Evolutionary conservation across 192 early-diverging fungal species (phyloP).

Genomic region (Backusella liffmaniae): DNA sequence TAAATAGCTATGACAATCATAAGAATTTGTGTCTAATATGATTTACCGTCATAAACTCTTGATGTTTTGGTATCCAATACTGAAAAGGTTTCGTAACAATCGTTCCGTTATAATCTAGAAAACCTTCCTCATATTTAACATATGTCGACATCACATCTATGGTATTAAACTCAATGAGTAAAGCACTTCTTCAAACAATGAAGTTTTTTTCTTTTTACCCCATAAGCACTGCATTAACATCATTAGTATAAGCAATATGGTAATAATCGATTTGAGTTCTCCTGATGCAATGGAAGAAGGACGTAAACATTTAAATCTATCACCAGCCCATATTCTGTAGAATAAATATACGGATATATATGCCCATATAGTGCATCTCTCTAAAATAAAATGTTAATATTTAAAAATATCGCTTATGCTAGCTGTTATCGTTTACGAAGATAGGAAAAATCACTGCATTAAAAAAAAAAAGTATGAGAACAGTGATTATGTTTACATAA

Average conservation of each 20-base stretch:
- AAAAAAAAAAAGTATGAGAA: not conserved
- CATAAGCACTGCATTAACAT: conserved; percentile 26
- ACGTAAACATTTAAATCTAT: conserved; percentile 28
- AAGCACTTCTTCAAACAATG: not conserved
- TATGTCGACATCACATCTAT: conserved; percentile 28
- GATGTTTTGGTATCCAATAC: conserved; percentile 20
- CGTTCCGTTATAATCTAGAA: not conserved
- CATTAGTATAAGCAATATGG: conserved; percentile 26
- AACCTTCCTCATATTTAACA: conserved; percentile 35
- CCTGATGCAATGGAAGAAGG: conserved; percentile 16
- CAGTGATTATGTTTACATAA: not conserved
- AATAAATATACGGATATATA: conserved; percentile 24
- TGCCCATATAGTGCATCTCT: conserved; percentile 2
- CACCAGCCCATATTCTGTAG: conserved; percentile 19
- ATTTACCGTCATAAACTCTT: conserved; percentile 18
- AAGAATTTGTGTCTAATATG: not conserved
- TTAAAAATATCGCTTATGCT: not conserved
- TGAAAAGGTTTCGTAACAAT: conserved; percentile 26
- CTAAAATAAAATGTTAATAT: not conserved
- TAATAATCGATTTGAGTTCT: conserved; percentile 35
- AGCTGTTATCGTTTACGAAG: conserved; percentile 14
- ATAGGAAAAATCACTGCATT: conserved; percentile 28
- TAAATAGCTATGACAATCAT: not conserved
- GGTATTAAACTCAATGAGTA: not conserved
- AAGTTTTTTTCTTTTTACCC: conserved; percentile 13